Percentiles rank a stretch among this genome's conserved stretches.
Conservation (phyloP, 129 eudicot genomes). For the Saussurea involucrata region DNA sequence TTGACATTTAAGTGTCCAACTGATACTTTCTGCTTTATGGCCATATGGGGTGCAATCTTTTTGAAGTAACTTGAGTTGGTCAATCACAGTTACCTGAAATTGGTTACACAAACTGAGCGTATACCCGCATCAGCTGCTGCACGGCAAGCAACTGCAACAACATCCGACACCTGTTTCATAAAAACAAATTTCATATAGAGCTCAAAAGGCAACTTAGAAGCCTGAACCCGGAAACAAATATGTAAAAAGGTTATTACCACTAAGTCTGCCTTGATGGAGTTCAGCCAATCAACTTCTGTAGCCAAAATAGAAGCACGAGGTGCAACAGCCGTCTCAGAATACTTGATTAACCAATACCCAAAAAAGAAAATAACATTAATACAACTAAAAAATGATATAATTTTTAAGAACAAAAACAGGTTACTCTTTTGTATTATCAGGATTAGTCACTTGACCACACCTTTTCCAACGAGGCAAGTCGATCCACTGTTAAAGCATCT, state of each 20-base stretch:
- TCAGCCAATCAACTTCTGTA: constrained; percentile 89
- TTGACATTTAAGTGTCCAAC: background rate
- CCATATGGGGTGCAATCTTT: background rate
- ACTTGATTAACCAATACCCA: constrained; percentile 40
- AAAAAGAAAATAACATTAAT: background rate
- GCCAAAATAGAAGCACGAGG: constrained; percentile 90
- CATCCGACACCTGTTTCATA: constrained; percentile 84
- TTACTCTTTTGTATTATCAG: background rate
- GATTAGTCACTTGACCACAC: constrained; percentile 24
- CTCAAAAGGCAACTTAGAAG: background rate
- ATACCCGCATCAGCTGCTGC: constrained; percentile 99
- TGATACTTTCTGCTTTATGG: background rate
- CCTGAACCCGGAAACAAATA: background rate
- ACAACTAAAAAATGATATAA: background rate
- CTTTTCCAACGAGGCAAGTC: constrained; percentile 94
- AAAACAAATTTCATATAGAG: background rate
- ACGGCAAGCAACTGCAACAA: constrained; percentile 96
- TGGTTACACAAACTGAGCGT: constrained; percentile 91
- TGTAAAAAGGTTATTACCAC: constrained; percentile 55
- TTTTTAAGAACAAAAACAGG: background rate
- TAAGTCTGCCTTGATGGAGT: constrained; percentile 93
- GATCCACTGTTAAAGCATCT: constrained; percentile 98
- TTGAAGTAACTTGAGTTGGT: background rate
- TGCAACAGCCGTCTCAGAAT: constrained; percentile 86
- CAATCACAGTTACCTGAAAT: constrained; percentile 63